Evolutionary conservation across 2,329 filamentous ascomycete species (phyloP), one percentile per base, ranked within the genome.

Genomic region (Thielaviopsis cerberus): DNA sequence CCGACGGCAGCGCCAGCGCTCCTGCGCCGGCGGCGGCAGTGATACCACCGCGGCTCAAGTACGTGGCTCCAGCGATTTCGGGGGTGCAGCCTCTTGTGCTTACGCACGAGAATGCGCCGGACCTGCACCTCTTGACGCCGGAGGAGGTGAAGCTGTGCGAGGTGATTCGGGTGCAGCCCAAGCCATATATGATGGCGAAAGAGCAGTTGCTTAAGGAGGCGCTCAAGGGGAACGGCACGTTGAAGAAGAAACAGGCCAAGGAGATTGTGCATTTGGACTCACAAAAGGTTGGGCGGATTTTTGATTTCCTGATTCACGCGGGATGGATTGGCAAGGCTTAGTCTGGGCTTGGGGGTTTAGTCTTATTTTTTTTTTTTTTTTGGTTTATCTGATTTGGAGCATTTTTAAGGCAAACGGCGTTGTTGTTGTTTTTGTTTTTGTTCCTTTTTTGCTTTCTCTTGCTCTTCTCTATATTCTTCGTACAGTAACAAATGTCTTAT

Each of bases 121-220:
- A 97, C 67, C 71, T 91, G 26, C 92, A 97, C 65, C 79, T 98
- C 0, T 74, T 98, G 51, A 88, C 86, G 0, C 77, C 82, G 0
- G 88, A 94, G 63, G 92, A 98, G 69, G 75, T 81, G 4, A 88
- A 94, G 65, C 73, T 98, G 0, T 98, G 92, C 72, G 86, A 87
- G 64, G 78, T 85, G 48, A 78, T 94, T 15, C 81, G 89, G 50
- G 73, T 98, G 56, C 86, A 92, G 69, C 92, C 92, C 0, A 98
- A 98, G 72, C 88, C 92, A 1, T 98, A 96, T 69, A 71, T 96
- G 4, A 88, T 88, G 66, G 88, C 97, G 70, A 98, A 98, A 70
- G 89, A 96, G 68, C 83, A 86, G 61, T 76, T 97, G n/a, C 71
- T 97, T 56, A 87, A 88, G 65, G 91, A 97, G 68, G 88, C 91